These are phyloP conservation scores for Hypoxylon sp. DNA, from an alignment of 2,329 filamentous ascomycete species.

Conservation along the genomic window DNA sequence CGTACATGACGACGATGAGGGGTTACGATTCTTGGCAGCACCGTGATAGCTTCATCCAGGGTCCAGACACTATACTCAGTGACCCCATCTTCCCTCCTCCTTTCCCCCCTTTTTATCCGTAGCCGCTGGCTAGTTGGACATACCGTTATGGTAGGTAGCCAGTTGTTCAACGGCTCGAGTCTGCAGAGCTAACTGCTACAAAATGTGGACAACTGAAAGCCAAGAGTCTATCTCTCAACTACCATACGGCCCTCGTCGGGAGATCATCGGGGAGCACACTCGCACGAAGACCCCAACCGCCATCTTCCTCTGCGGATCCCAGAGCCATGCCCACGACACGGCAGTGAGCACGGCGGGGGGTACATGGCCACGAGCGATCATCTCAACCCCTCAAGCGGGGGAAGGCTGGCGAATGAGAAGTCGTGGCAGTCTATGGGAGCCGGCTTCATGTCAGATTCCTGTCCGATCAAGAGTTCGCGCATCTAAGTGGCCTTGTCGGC, in stretches of 20 bases:
- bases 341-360: slow-evolving; percentile 10
- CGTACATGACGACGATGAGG: slow-evolving; percentile 20
- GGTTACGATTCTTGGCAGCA: slow-evolving; percentile 17
- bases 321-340: slow-evolving; percentile 15
- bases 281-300: slow-evolving; percentile 1
- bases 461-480: slow-evolving; percentile 28
- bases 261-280: slow-evolving; percentile 14
- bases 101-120: background rate
- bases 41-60: slow-evolving; percentile 29
- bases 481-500: slow-evolving; percentile 16
- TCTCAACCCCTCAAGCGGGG: slow-evolving; percentile 11
- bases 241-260: background rate
- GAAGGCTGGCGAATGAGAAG: slow-evolving; percentile 7
- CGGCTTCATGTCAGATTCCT: slow-evolving; percentile 33
- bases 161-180: slow-evolving; percentile 3
- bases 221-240: slow-evolving; percentile 8
- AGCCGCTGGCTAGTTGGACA: background rate
- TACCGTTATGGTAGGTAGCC: background rate
- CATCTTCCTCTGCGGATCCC: slow-evolving; percentile 8
- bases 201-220: slow-evolving; percentile 13
- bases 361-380: slow-evolving; percentile 5
- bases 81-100: slow-evolving; percentile 1
- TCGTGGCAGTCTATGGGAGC: slow-evolving; percentile 32
- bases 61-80: slow-evolving; percentile 12
- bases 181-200: background rate